Base-by-base conservation (phyloP, 108 stramenopile species). In the Pseudonitzschia multiseries region DNA sequence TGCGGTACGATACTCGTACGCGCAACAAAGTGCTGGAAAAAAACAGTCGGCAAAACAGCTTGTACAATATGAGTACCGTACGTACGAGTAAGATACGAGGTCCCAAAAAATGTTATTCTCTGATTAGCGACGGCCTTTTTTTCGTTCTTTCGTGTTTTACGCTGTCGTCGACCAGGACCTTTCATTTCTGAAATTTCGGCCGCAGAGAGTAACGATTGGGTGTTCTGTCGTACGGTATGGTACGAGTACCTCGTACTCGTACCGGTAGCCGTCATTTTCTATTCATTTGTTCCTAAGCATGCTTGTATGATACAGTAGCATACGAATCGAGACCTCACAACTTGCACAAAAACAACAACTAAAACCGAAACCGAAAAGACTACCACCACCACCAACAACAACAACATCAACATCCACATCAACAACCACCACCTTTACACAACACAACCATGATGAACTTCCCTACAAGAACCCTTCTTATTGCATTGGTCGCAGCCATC, bases 401-500 rank as follows among this genome's bases (percentile, higher is more conserved):
- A n/a, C n/a, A n/a, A n/a, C n/a, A n/a, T n/a, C n/a, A n/a, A n/a
- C n/a, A n/a, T n/a, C n/a, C n/a, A n/a, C n/a, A n/a, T n/a, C n/a
- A n/a, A n/a, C n/a, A n/a, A n/a, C n/a, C n/a, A n/a, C n/a, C n/a
- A n/a, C n/a, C n/a, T n/a, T n/a, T n/a, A n/a, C n/a, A n/a, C n/a
- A 33, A 15, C 12, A 62, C 20, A 62, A 33, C 29, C 17, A 40
- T 18, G 0, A 62, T 62, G 61, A 62, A 62, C 31, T 33, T 29
- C n/a, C 20, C 61, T 20, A 62, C 32, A 31, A 62, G 20, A 62
- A 40, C 36, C 33, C 17, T 48, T 21, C 14, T 62, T 3, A 33
- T 62, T 62, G n/a, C 29, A 33, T 62, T 62, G 36, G 32, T 50
- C 9, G 66, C 26, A 50, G 66, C 66, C 3, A 8, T 67, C 14